phyloP scores from a whole-genome alignment of 306 rosid species.

The Malus sieversii region DNA sequence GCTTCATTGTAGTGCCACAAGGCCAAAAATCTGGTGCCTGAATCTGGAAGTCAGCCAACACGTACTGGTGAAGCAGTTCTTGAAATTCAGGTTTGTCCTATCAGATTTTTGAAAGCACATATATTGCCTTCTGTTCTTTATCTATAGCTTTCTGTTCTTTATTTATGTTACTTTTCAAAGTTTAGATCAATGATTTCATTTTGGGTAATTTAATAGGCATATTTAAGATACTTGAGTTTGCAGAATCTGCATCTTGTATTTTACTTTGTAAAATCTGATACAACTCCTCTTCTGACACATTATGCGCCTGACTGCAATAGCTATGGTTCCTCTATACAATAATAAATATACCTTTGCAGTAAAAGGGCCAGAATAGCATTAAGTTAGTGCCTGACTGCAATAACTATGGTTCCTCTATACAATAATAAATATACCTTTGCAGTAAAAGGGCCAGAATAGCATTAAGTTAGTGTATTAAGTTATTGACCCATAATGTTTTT shows the following conservation, averaged over 20 bases:
- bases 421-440: neutral
- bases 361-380: neutral
- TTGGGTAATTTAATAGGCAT: neutral
- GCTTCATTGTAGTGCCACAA: conserved; percentile 90
- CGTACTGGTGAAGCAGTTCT: conserved; percentile 98
- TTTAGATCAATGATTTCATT: neutral
- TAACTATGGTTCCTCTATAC: neutral
- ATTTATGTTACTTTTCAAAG: neutral
- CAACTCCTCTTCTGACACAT: neutral
- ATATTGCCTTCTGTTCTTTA: neutral
- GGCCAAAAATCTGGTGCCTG: conserved; percentile 98
- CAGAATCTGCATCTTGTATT: neutral
- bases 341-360: neutral
- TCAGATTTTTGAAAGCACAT: neutral
- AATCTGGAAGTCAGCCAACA: conserved; percentile 97
- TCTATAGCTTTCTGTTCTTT: neutral
- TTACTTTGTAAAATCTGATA: neutral
- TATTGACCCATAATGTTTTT: conserved; percentile 10
- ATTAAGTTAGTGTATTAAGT: no score
- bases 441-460: neutral
- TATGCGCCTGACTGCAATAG: neutral
- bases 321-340: neutral
- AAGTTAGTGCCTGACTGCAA: neutral
- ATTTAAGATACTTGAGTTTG: neutral
- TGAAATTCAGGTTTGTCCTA: conserved; percentile 78